phyloP scores from a whole-genome alignment of 2,329 filamentous ascomycete species.

The Orbilia brochopaga region DNA sequence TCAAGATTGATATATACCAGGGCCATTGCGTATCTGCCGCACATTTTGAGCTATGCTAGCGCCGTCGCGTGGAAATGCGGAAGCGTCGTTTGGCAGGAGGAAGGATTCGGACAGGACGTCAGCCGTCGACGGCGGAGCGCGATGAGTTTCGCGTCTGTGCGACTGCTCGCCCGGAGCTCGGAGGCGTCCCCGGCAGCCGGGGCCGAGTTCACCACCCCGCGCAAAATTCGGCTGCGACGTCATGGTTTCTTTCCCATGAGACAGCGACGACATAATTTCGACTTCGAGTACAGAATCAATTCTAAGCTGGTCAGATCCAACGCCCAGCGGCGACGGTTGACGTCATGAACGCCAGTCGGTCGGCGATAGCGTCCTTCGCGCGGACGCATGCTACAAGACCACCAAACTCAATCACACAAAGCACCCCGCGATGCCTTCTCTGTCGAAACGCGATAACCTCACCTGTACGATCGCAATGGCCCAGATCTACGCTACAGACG shows the following conservation, averaged over 20 bases:
- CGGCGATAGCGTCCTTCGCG: slow-evolving; percentile 11
- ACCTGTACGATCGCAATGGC: slow-evolving; percentile 13
- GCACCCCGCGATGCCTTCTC: not conserved
- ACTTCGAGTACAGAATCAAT: not conserved
- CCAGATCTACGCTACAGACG: not conserved
- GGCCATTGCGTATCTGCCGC: slow-evolving; percentile 50
- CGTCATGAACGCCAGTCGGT: slow-evolving; percentile 19
- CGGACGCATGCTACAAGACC: slow-evolving; percentile 17
- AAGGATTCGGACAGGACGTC: not conserved
- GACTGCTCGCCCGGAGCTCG: not conserved
- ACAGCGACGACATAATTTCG: not conserved
- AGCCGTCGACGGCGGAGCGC: slow-evolving; percentile 2
- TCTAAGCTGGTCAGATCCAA: not conserved
- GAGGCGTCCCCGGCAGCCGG: not conserved
- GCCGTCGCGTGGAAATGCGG: not conserved
- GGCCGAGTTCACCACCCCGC: slow-evolving; percentile 11
- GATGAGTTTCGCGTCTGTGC: slow-evolving; percentile 12
- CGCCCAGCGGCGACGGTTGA: slow-evolving; percentile 4
- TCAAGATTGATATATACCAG: slow-evolving; percentile 24
- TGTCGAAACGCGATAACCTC: not conserved
- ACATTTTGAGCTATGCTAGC: slow-evolving; percentile 29
- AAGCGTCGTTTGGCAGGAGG: not conserved
- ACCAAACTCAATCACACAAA: not conserved
- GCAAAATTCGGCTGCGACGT: slow-evolving; percentile 16
- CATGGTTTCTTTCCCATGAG: not conserved